These are phyloP conservation scores for Scytalidium sp. DNA, from an alignment of 2,329 filamentous ascomycete species.

Conservation along the genomic window DNA sequence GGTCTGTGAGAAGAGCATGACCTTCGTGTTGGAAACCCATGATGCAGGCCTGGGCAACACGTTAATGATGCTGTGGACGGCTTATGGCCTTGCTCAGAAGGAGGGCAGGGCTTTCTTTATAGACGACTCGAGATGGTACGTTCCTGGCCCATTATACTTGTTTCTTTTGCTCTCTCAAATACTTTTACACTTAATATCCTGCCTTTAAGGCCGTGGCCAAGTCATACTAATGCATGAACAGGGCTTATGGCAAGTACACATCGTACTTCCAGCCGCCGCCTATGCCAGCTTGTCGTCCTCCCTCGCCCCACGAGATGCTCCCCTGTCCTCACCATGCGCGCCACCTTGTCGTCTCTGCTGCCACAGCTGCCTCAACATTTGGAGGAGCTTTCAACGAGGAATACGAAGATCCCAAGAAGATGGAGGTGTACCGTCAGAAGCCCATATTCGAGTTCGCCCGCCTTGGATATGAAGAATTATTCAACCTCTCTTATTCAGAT, in stretches of 20 bases:
- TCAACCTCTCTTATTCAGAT: conserved; percentile 66
- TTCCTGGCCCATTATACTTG: not conserved
- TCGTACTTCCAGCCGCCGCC: conserved; percentile 70
- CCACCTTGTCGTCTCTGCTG: conserved; percentile 71
- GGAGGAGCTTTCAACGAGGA: conserved; percentile 54
- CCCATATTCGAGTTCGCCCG: conserved; percentile 67
- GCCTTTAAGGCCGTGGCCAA: no score
- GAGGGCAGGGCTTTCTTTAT: conserved; percentile 79
- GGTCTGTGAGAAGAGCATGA: conserved; percentile 69
- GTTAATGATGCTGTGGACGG: conserved; percentile 78
- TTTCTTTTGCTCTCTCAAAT: conserved; percentile 8
- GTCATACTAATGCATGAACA: conserved; percentile 14
- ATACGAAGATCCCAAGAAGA: conserved; percentile 47
- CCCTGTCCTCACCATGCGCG: conserved; percentile 75
- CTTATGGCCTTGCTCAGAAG: conserved; percentile 73
- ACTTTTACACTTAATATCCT: not conserved
- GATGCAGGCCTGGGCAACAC: conserved; percentile 76
- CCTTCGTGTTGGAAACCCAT: conserved; percentile 70
- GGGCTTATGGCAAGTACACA: conserved; percentile 73
- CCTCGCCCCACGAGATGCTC: conserved; percentile 71
- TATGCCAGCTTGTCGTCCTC: conserved; percentile 62
- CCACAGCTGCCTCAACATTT: conserved; percentile 64
- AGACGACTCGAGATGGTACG: conserved; percentile 73
- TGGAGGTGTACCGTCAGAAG: conserved; percentile 49
- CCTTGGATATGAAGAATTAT: conserved; percentile 70